These are phyloP conservation scores for Neobulgaria alba DNA, from an alignment of 2,329 filamentous ascomycete species.

Conservation along the genomic window DNA sequence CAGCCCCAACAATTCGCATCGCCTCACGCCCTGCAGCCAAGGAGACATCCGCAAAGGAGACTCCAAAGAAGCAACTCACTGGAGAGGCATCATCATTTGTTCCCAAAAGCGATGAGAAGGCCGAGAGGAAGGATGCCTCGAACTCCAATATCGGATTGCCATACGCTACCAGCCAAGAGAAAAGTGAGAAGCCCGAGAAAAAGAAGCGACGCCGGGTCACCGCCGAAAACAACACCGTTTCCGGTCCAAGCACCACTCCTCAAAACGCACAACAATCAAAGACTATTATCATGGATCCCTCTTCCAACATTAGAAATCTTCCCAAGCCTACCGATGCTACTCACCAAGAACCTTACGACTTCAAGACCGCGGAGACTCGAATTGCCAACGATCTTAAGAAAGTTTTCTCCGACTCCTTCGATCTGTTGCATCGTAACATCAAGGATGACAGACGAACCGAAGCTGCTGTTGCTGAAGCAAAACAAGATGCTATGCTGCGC, in stretches of 20 bases:
- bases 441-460: constrained; percentile 60
- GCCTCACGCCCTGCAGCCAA: constrained; percentile 22
- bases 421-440: constrained; percentile 53
- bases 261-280: constrained; percentile 17
- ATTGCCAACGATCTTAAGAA: constrained; percentile 36
- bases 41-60: constrained; percentile 20
- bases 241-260: constrained; percentile 10
- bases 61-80: constrained; percentile 3
- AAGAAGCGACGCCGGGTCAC: constrained; percentile 65
- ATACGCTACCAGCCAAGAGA: constrained; percentile 36
- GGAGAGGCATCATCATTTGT: no score
- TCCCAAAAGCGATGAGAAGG: neutral
- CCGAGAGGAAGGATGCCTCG: constrained; percentile 10
- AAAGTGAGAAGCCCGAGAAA: constrained; percentile 48
- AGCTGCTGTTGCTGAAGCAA: constrained; percentile 53
- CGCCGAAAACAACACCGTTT: constrained; percentile 15
- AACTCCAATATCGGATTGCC: constrained; percentile 21
- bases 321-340: constrained; percentile 16
- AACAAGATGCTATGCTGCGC: constrained; percentile 60
- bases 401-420: constrained; percentile 48
- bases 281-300: constrained; percentile 28
- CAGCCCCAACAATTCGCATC: constrained; percentile 22
- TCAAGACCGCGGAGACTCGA: constrained; percentile 28
- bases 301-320: constrained; percentile 17
- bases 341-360: constrained; percentile 8